Base-by-base conservation (phyloP, 2,329 filamentous ascomycete species). In the Drechslerella coelobrocha region DNA sequence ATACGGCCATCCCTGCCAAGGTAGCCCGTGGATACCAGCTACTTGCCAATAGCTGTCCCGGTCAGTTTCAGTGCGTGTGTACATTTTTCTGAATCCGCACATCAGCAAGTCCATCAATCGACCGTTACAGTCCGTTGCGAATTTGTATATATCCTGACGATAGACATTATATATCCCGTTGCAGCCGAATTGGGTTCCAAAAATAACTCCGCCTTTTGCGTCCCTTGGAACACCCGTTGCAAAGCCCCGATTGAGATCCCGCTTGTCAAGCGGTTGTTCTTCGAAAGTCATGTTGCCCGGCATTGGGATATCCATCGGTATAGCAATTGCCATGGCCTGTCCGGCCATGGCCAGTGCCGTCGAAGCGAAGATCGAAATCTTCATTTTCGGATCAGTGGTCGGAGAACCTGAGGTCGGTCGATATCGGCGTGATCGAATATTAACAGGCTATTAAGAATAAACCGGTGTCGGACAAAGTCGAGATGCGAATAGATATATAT, bases 11-110 rank as follows among this genome's bases (percentile, higher is more conserved):
- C 31, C 4, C 7, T 10, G 2, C 21, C 23, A 62, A 9, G 66
- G 66, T 9, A 57, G 66, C 9, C 66, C 66, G 14, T 71, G 66
- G n/a, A 71, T 43, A 34, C 59, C 66, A 17, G 66, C 66, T 2
- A 71, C 17, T 17, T 48, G 27, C 26, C 53, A 63, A 29, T 57
- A 71, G 10, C 66, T 60, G 48, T 71, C 63, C 34, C 27, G 45
- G n/a, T 71, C 66, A 6, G 8, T 17, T n/a, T 14, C 31, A 1
- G 3, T 1, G 2, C 54, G 39, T 6, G 5, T 12, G 31, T 48
- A 26, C 34, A 62, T 48, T 24, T 31, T 59, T 19, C 39, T 60
- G 17, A 71, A n/a, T 1, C 56, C 66, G 12, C 62, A 48, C 12
- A 63, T 39, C 23, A 41, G 59, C 8, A 71, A 39, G 14, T 71